Conservation (phyloP, 2,329 filamentous ascomycete species). For the Fusarium nematophilum region DNA sequence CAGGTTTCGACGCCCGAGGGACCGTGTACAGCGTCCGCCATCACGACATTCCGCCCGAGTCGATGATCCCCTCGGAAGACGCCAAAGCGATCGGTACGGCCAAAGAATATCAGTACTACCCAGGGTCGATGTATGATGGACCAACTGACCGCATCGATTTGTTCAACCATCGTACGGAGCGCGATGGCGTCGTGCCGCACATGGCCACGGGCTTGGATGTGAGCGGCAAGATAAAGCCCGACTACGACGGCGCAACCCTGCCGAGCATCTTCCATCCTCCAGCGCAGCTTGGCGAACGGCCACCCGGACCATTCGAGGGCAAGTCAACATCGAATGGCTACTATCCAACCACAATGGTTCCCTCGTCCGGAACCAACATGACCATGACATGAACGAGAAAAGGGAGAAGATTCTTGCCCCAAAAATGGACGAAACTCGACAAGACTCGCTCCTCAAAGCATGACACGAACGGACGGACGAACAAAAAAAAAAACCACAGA, state of each 20-base stretch:
- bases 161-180: constrained; percentile 55
- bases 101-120: constrained; percentile 68
- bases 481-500: neutral
- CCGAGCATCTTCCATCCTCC: constrained; percentile 61
- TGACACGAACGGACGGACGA: neutral
- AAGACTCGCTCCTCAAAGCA: neutral
- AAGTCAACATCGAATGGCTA: constrained; percentile 64
- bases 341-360: constrained; percentile 63
- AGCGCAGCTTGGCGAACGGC: constrained; percentile 49
- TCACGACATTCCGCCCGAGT: constrained; percentile 62
- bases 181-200: constrained; percentile 50
- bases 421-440: neutral
- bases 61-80: constrained; percentile 63
- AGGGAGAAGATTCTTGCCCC: no score
- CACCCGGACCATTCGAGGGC: constrained; percentile 63
- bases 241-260: constrained; percentile 58
- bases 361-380: constrained; percentile 61
- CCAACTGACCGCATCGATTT: constrained; percentile 62
- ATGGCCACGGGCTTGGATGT: constrained; percentile 46
- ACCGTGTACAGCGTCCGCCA: constrained; percentile 58
- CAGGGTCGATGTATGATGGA: constrained; percentile 61
- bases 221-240: constrained; percentile 60
- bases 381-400: constrained; percentile 46
- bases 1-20: constrained; percentile 44
- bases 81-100: constrained; percentile 60